A percentile compares a stretch with the other conserved stretches of the same genome.
Conservation (phyloP, 345 rosid genomes). For the Gynandropsis gynandra region DNA sequence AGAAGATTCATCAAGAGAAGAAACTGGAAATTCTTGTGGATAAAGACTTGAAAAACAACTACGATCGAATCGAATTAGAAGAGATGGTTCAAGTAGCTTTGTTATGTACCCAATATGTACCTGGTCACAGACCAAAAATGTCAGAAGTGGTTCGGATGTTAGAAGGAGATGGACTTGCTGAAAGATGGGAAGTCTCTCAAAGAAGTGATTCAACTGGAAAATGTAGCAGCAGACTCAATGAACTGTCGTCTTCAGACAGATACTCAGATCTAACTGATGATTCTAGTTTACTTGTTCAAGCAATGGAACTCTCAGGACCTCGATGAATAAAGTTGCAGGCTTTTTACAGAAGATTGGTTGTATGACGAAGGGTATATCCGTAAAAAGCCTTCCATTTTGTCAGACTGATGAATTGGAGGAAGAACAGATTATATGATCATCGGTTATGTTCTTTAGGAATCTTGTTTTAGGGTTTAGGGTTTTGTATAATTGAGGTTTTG, state of each 20-base stretch:
- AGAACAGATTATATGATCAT: not conserved
- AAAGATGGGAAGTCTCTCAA: constrained; percentile 98
- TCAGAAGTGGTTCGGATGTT: constrained; percentile 97
- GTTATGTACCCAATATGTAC: constrained; percentile 82
- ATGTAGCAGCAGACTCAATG: constrained; percentile 48
- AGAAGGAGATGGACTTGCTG: constrained; percentile 96
- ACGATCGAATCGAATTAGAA: constrained; percentile 85
- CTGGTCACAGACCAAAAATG: constrained; percentile 88
- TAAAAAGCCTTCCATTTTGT: not conserved
- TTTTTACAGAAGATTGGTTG: not conserved
- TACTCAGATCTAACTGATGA: constrained; percentile 96
- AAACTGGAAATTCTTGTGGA: constrained; percentile 79
- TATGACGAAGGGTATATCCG: not conserved
- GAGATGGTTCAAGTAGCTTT: constrained; percentile 93
- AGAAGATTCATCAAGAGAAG: constrained; percentile 86
- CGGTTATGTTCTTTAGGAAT: constrained; percentile 6
- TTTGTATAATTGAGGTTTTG: constrained; percentile 17
- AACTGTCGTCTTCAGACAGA: constrained; percentile 72
- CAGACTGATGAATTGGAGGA: constrained; percentile 2
- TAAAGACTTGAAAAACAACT: constrained; percentile 71
- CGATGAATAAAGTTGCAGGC: constrained; percentile 38
- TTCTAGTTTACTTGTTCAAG: constrained; percentile 84
- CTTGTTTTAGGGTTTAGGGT: not conserved
- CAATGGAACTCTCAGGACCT: constrained; percentile 98
- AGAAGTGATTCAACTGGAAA: constrained; percentile 50